Percentiles rank a stretch among this genome's conserved stretches.
Conservation (phyloP, 768 basidiomycete genomes). For the Trametes gibbosa region DNA sequence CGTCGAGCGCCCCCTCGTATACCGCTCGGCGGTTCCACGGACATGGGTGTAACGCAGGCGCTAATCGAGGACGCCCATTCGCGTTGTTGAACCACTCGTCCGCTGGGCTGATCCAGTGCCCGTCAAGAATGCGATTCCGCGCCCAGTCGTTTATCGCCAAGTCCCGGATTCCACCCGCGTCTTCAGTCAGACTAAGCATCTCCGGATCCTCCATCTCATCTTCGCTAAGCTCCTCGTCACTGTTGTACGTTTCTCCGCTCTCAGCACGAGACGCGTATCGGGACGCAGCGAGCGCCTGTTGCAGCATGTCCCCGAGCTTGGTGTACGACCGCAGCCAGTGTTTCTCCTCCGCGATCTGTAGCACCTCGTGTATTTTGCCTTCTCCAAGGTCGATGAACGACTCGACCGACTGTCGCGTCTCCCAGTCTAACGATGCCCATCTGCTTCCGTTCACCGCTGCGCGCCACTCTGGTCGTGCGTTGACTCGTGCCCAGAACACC, state of each 20-base stretch:
- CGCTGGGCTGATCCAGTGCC: slow-evolving; percentile 72
- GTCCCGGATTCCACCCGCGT: slow-evolving; percentile 43
- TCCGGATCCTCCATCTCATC: slow-evolving; percentile 47
- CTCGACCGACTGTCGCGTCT: slow-evolving; percentile 63
- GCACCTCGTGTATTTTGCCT: slow-evolving; percentile 60
- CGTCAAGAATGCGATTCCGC: slow-evolving; percentile 66
- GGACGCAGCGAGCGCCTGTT: slow-evolving; percentile 63
- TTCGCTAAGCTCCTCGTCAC: slow-evolving; percentile 34
- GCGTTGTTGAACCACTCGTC: slow-evolving; percentile 59
- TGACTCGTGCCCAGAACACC: slow-evolving; percentile 61
- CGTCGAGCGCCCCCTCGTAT: slow-evolving; percentile 27
- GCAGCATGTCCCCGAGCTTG: slow-evolving; percentile 62
- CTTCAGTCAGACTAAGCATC: slow-evolving; percentile 43
- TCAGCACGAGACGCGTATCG: slow-evolving; percentile 39
- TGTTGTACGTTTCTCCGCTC: slow-evolving; percentile 35
- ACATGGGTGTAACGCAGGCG: slow-evolving; percentile 47
- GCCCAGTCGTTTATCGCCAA: slow-evolving; percentile 74
- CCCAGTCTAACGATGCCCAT: slow-evolving; percentile 51
- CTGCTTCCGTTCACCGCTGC: slow-evolving; percentile 54
- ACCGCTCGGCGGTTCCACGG: slow-evolving; percentile 46
- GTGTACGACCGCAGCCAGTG: slow-evolving; percentile 66
- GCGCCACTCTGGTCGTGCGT: slow-evolving; percentile 45
- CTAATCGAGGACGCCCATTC: slow-evolving; percentile 32
- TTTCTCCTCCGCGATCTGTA: slow-evolving; percentile 64
- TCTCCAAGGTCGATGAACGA: slow-evolving; percentile 75